phyloP scores from a whole-genome alignment of 148 eudicot species.

The Polygonum aviculare region DNA sequence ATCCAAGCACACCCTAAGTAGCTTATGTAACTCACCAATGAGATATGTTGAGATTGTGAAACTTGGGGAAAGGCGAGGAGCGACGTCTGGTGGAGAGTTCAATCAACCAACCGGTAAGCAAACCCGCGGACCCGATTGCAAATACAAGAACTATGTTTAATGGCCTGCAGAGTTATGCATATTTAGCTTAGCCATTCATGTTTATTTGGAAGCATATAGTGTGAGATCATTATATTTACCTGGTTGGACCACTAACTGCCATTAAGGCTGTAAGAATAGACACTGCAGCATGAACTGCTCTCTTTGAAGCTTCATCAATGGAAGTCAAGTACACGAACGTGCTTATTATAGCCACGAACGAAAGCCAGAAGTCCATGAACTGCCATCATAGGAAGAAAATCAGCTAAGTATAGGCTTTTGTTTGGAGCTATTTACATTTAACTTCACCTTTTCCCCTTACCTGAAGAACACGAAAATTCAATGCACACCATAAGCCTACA shows the following conservation, averaged over 20 bases:
- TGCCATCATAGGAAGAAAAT: constrained; percentile 16
- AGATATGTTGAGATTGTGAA: background rate
- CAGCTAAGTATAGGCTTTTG: background rate
- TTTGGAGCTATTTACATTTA: background rate
- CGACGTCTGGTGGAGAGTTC: constrained; percentile 51
- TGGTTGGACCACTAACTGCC: constrained; percentile 74
- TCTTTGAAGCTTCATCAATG: constrained; percentile 59
- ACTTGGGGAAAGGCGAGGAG: background rate
- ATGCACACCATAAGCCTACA: constrained; percentile 83
- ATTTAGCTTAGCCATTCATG: background rate
- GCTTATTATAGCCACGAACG: constrained; percentile 90
- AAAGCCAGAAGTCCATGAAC: constrained; percentile 99
- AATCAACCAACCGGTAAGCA: constrained; percentile 72
- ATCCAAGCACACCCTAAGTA: background rate
- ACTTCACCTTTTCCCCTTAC: constrained; percentile 21
- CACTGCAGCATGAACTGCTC: constrained; percentile 72
- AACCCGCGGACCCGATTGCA: constrained; percentile 51
- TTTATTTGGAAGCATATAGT: background rate
- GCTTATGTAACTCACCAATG: background rate
- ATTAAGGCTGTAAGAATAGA: constrained; percentile 77
- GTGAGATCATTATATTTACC: constrained; percentile 26
- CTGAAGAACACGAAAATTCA: constrained; percentile 65
- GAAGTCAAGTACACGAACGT: constrained; percentile 75
- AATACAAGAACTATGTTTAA: constrained; percentile 51
- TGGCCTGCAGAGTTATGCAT: constrained; percentile 40